These are phyloP conservation scores for Quercus cerris DNA, from an alignment of 306 rosid species.

Conservation along the genomic window DNA sequence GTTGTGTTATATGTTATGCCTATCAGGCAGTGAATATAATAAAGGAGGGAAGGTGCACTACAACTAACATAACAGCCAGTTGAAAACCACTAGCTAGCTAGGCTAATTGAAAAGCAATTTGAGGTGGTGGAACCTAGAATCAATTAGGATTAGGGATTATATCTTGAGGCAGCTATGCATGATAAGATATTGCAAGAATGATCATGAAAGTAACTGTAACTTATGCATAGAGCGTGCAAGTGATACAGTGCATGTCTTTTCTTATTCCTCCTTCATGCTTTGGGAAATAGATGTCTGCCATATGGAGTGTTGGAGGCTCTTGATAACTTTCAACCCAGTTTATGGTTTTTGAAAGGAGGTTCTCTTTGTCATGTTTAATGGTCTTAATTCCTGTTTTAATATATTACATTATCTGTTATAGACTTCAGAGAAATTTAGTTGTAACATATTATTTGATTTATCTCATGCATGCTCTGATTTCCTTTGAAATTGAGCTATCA, in stretches of 20 bases:
- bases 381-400: neutral
- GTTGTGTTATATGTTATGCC: neutral
- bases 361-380: neutral
- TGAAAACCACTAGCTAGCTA: neutral
- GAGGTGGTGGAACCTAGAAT: neutral
- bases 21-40: neutral
- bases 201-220: neutral
- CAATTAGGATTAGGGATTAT: neutral
- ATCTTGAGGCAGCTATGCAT: neutral
- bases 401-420: no score
- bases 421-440: no score
- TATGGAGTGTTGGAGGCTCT: no score
- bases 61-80: neutral
- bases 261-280: neutral
- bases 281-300: neutral
- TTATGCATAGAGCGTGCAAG: neutral
- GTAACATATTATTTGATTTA: no score
- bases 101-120: neutral
- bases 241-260: neutral
- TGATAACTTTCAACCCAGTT: neutral
- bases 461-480: no score
- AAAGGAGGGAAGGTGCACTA: neutral
- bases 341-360: neutral
- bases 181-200: neutral
- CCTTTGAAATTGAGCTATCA: neutral